Evolutionary conservation across 148 eudicot genomes (phyloP).

Genomic region (Polygonum maritimum): DNA sequence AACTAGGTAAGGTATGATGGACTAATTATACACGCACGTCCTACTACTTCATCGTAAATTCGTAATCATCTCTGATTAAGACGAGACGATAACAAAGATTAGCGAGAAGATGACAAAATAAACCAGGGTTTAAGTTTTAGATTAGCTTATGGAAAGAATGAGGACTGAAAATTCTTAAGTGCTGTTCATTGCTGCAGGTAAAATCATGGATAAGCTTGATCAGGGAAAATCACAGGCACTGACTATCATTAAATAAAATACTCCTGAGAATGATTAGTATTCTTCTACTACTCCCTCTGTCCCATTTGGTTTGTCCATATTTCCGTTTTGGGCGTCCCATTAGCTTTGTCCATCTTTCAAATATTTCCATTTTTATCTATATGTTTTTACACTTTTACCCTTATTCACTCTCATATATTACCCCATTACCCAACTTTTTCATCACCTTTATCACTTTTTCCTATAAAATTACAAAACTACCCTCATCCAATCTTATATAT

Average conservation of each 20-base stretch:
- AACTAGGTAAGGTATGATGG: background rate
- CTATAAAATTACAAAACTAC: too few species aligned
- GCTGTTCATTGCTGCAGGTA: too few species aligned
- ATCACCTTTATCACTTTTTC: too few species aligned
- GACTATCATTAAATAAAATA: background rate
- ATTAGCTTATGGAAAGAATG: background rate
- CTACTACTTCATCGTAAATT: background rate
- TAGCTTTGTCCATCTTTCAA: too few species aligned
- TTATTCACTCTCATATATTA: too few species aligned
- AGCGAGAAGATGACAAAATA: background rate
- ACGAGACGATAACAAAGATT: background rate
- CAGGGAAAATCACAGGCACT: background rate
- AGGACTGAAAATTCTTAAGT: background rate
- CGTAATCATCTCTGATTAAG: background rate
- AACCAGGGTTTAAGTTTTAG: background rate
- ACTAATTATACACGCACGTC: background rate
- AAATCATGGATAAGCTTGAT: background rate
- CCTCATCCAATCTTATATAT: too few species aligned
- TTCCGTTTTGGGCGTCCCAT: too few species aligned
- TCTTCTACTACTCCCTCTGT: too few species aligned
- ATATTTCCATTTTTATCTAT: too few species aligned
- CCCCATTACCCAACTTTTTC: too few species aligned
- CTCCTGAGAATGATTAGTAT: background rate
- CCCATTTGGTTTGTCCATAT: too few species aligned
- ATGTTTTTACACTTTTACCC: too few species aligned